A percentile compares a stretch with the other conserved stretches of the same genome.
phyloP scores from a whole-genome alignment of 768 basidiomycete genomes.

The Mycena floridula region DNA sequence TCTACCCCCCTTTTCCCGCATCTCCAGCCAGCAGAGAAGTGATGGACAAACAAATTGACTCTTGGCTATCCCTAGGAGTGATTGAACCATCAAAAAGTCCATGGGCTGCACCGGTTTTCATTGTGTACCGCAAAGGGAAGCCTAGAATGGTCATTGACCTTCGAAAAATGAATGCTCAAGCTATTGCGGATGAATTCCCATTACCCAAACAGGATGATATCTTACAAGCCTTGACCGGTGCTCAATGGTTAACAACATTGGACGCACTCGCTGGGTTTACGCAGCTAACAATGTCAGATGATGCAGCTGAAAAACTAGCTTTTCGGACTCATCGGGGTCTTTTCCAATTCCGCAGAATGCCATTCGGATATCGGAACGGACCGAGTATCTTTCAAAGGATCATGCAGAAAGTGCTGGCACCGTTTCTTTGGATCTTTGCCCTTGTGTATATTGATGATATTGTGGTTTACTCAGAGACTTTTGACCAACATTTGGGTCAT shows the following conservation, averaged over 20 bases:
- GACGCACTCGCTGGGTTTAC: conserved; percentile 27
- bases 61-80: conserved; percentile 27
- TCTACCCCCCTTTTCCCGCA: background rate
- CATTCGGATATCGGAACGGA: too few species aligned
- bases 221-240: conserved; percentile 14
- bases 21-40: conserved; percentile 11
- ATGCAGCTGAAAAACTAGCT: conserved; percentile 17
- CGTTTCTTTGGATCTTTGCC: conserved; percentile 3
- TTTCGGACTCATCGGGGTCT: conserved; percentile 21
- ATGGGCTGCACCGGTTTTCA: conserved; percentile 25
- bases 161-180: conserved; percentile 13
- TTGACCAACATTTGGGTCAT: too few species aligned
- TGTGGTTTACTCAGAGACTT: conserved; percentile 8
- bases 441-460: conserved; percentile 20
- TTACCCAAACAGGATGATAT: conserved; percentile 19
- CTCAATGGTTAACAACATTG: conserved; percentile 18
- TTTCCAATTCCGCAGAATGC: too few species aligned
- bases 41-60: conserved; percentile 21
- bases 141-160: conserved; percentile 30
- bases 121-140: conserved; percentile 31
- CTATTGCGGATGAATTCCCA: conserved; percentile 18
- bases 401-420: too few species aligned
- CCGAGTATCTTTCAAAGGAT: too few species aligned
- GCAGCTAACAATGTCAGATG: conserved; percentile 15
- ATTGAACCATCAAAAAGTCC: conserved; percentile 35